phyloP scores from a whole-genome alignment of 371 early-diverging fungal species.

The Circinella umbellata region DNA sequence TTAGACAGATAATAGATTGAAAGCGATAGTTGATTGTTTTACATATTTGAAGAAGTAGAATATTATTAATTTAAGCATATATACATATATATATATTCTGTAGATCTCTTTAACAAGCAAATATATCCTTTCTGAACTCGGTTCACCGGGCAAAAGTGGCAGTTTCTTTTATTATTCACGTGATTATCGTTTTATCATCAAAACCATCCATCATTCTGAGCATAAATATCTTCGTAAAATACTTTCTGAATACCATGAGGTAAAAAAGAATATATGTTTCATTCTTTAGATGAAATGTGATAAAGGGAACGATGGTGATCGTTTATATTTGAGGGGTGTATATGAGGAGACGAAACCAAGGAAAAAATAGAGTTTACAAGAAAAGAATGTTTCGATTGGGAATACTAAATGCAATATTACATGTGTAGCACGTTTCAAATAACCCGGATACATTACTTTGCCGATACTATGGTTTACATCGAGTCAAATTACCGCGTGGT shows the following conservation, averaged over 20 bases:
- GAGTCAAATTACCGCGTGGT: constrained; percentile 91
- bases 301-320: too few species aligned
- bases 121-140: constrained; percentile 92
- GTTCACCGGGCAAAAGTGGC: constrained; percentile 93
- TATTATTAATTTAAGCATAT: too few species aligned
- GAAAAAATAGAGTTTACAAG: not conserved
- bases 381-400: not conserved
- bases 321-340: too few species aligned
- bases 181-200: constrained; percentile 98
- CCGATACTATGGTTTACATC: constrained; percentile 93
- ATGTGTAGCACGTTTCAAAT: constrained; percentile 74
- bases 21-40: too few species aligned
- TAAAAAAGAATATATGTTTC: constrained; percentile 21
- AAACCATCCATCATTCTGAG: constrained; percentile 93
- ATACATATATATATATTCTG: not conserved
- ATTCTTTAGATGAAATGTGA: not conserved
- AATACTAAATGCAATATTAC: too few species aligned
- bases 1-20: too few species aligned
- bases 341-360: too few species aligned
- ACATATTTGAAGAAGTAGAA: too few species aligned
- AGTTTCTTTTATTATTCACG: constrained; percentile 96
- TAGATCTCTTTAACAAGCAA: constrained; percentile 92
- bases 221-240: constrained; percentile 90
- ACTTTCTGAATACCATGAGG: constrained; percentile 82
- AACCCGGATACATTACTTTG: constrained; percentile 92